A percentile compares a stretch with the other conserved stretches of the same genome.
Evolutionary conservation across 805 yeast species (phyloP).

Genomic region (Starmera dryadoides): DNA sequence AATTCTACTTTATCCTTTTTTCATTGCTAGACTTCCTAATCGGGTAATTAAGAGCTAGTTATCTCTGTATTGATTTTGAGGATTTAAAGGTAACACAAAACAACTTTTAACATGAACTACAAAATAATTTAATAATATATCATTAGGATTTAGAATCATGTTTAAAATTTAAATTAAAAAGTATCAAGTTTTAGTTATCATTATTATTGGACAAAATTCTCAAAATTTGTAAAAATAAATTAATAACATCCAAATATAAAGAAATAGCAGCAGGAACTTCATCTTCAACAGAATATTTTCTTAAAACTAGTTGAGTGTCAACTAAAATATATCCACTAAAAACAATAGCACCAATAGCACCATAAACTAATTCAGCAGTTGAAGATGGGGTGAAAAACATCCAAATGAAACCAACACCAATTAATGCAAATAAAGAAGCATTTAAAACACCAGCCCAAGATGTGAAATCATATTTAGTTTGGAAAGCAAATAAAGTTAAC

Average conservation of each 20-base stretch:
- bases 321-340: conserved; percentile 67
- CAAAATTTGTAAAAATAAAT: conserved; percentile 70
- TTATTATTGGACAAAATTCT: conserved; percentile 43
- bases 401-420: conserved; percentile 65
- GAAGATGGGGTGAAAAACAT: conserved; percentile 55
- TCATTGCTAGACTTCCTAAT: no score
- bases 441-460: conserved; percentile 55
- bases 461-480: conserved; percentile 67
- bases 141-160: no score
- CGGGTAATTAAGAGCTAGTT: no score
- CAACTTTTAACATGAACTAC: no score
- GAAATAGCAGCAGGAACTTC: conserved; percentile 76
- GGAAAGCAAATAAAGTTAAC: conserved; percentile 68
- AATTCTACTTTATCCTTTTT: no score
- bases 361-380: conserved; percentile 57
- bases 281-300: conserved; percentile 72
- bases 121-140: no score
- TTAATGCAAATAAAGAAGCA: conserved; percentile 55
- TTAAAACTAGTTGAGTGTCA: conserved; percentile 77
- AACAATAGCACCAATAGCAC: conserved; percentile 66
- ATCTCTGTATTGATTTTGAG: no score
- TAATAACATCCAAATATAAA: conserved; percentile 76
- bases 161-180: no score
- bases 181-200: conserved; percentile 5
- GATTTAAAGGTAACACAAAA: no score